Conservation (phyloP, 2,329 filamentous ascomycete species). For the Bipolaris victoriae region DNA sequence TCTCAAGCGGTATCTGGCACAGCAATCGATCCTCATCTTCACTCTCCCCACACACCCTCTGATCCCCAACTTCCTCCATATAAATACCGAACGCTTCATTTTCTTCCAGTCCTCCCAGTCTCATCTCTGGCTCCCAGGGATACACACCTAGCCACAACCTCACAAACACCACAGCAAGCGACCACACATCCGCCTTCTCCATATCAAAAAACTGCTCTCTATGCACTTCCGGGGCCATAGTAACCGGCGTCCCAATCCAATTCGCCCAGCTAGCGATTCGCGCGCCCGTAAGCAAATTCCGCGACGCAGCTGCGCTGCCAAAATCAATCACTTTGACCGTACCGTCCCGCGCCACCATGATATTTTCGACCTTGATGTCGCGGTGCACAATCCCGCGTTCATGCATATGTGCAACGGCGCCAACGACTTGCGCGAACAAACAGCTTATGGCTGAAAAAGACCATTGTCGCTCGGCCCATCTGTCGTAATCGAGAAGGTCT, state of each 20-base stretch:
- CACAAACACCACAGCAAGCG: not conserved
- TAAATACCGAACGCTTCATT: not conserved
- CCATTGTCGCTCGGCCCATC: not conserved
- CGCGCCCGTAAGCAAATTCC: not conserved
- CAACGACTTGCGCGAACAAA: not conserved
- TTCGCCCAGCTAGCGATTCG: not conserved
- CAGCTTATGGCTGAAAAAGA: not conserved
- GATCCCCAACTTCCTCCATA: not conserved
- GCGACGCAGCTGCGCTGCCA: not conserved
- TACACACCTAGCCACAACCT: not conserved
- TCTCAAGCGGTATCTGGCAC: not conserved
- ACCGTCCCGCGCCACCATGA: not conserved
- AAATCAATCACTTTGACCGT: not conserved
- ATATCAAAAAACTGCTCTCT: not conserved
- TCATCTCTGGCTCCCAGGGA: not conserved
- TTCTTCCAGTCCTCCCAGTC: not conserved
- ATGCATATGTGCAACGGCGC: not conserved
- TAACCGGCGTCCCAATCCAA: not conserved
- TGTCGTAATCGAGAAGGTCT: not conserved
- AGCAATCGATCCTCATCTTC: not conserved
- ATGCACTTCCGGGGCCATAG: not conserved
- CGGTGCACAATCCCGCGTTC: not conserved
- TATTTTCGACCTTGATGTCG: not conserved
- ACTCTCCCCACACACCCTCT: not conserved
- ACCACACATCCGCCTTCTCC: not conserved